Evolutionary conservation across 805 yeast genomes (phyloP).

Genomic region (Saccharomycopsis capsularis): DNA sequence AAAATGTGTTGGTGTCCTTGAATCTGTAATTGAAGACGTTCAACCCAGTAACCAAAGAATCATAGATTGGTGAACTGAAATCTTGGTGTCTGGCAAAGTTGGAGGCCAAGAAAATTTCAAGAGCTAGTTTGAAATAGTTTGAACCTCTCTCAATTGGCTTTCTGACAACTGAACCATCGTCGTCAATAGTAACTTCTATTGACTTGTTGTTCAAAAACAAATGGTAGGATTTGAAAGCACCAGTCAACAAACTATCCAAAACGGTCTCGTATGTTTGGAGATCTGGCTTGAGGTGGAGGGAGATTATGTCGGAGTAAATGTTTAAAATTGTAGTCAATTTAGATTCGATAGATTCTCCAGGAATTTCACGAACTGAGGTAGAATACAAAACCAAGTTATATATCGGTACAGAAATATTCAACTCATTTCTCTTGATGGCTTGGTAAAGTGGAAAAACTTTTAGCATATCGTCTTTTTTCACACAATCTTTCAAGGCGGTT

Average conservation of each 20-base stretch:
- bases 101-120: conserved; percentile 21
- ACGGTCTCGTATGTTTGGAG: conserved; percentile 16
- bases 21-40: conserved; percentile 16
- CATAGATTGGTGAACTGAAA: conserved; percentile 15
- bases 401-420: conserved; percentile 6
- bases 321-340: conserved; percentile 18
- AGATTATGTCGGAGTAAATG: conserved; percentile 21
- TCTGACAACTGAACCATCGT: conserved; percentile 8
- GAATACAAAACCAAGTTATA: conserved; percentile 17
- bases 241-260: conserved; percentile 12
- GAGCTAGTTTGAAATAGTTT: conserved; percentile 19
- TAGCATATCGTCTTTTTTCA: background rate
- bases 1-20: conserved; percentile 7
- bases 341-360: conserved; percentile 19
- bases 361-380: conserved; percentile 7
- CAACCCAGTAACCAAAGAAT: conserved; percentile 15
- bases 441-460: conserved; percentile 21
- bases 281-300: conserved; percentile 16
- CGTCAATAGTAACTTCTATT: conserved; percentile 13
- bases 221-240: conserved; percentile 15
- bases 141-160: conserved; percentile 16
- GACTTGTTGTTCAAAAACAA: conserved; percentile 9
- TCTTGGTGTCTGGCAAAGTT: conserved; percentile 12
- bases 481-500: background rate
- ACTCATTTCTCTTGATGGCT: conserved; percentile 17